Evolutionary conservation across 2,329 filamentous ascomycete species (phyloP).

Genomic region (Anthostomella pinea): DNA sequence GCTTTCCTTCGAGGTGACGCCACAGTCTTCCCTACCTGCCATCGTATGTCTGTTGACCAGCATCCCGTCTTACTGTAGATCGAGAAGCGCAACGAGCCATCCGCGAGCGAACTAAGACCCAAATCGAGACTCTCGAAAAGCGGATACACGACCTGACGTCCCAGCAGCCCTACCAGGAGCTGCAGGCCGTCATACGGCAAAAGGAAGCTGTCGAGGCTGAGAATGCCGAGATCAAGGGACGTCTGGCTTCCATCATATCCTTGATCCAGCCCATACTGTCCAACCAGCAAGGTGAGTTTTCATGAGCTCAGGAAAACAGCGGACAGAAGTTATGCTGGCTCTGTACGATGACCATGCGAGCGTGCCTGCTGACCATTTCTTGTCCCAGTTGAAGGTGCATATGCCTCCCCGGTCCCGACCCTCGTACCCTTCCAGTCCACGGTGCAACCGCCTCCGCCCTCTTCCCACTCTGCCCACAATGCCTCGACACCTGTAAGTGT

Average conservation of each 20-base stretch:
- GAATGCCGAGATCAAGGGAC: slow-evolving; percentile 72
- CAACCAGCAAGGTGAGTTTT: slow-evolving; percentile 25
- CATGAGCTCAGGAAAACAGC: too few relatives aligned
- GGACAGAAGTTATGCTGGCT: too few relatives aligned
- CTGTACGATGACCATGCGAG: too few relatives aligned
- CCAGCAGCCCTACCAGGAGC: slow-evolving; percentile 79
- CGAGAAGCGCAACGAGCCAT: slow-evolving; percentile 84
- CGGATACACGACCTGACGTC: slow-evolving; percentile 73
- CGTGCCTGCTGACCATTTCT: slow-evolving; percentile 11
- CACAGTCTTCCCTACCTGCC: too few relatives aligned
- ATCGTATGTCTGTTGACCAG: too few relatives aligned
- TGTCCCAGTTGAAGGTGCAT: slow-evolving; percentile 30
- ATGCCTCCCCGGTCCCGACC: slow-evolving; percentile 27
- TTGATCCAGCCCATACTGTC: slow-evolving; percentile 59
- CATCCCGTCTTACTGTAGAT: too few relatives aligned
- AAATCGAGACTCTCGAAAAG: slow-evolving; percentile 72
- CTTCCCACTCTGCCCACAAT: slow-evolving; percentile 31
- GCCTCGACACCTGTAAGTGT: slow-evolving; percentile 39
- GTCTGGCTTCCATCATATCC: slow-evolving; percentile 62
- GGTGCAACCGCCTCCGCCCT: slow-evolving; percentile 21
- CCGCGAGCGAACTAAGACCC: slow-evolving; percentile 74
- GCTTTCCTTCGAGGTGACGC: too few relatives aligned
- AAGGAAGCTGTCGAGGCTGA: slow-evolving; percentile 77
- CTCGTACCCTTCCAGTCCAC: slow-evolving; percentile 19
- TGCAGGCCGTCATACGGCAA: slow-evolving; percentile 71